Evolutionary conservation across 2,329 filamentous ascomycete species (phyloP), one percentile per base, ranked within the genome.

Genomic region (Escovopsis sp.): DNA sequence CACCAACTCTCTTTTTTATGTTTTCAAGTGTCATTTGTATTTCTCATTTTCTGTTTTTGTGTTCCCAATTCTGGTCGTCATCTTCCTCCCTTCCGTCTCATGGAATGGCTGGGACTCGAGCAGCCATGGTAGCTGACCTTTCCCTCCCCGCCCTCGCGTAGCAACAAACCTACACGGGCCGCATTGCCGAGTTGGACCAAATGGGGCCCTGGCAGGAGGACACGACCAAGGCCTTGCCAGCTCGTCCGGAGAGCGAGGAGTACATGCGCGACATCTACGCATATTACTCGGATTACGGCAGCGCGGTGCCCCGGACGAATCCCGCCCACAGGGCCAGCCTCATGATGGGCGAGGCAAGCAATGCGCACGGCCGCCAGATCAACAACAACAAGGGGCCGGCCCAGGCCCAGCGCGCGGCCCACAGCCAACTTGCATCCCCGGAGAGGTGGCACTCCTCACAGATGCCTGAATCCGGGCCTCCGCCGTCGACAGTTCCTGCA

Each of bases 131-230:
- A 3, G 23, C 38, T 47, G 33, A 47, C 11, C 7, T 25, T 11
- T 3, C 4, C 21, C 9, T 5, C 11, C n/a, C n/a, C n/a, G n/a
- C n/a, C n/a, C 27, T 29, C 13, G 13, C 3, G 12, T 27, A 92
- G 84, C 78, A 84, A 49, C 76, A 79, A 44, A 94, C 88, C 2
- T 98, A 98, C 55, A 85, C 79, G 35, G 84, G 79, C 39, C 79
- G 90, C 37, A 93, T 96, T 45, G 77, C 79, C 33, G 90, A 98
- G 54, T 65, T 98, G 28, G 74, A 81, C 47, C 76, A 79, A 43
- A 72, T 90, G 49, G 63, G 76, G 45, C 65, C 75, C 56, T 53
- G 68, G 55, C 49, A 66, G 45, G 45, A 59, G 42, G 46, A 48
- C 43, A 68, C 71, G 35, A 75, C 73, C 34, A 94, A 94, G 53